Evolutionary conservation across 768 basidiomycete species (phyloP), one percentile per base, ranked within the genome.

Genomic region (Trametopsis cervina): DNA sequence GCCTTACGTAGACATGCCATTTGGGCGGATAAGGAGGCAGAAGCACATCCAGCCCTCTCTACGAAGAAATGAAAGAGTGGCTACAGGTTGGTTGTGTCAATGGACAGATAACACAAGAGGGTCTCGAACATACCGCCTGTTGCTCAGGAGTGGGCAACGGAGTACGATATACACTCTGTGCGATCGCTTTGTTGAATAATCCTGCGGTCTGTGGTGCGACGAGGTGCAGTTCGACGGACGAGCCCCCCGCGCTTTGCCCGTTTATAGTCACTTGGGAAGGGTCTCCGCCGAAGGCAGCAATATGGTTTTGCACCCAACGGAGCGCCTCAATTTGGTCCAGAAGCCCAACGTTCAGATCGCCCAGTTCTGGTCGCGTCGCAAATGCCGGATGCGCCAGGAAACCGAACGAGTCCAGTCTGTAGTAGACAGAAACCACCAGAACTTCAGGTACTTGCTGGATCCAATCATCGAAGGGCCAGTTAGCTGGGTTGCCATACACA

Each of bases 381-480:
- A 81, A 70, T 18, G 71, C 75, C 1, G 81, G 76, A 6, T 66
- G 58, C 1, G 77, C 61, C 22, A 82, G 71, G 65, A 84, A 85
- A 21, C 84, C 84, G 55, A 85, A 74, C 0, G 77, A 74, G 44
- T 72, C 71, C 20, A 85, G 72, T 15, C 77, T 76, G 60, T 84
- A 84, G 60, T 85, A 81, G 5, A 83, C 73, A 0, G 82, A 80
- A 7, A 82, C 81, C 45, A 82, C 67, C 36, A 84, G 72, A 20
- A 83, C 74, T 47, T 78, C 74, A 2, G 80, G 80, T 22, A 69
- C 75, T 55, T 82, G 81, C 38, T 81, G 65, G 45, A 85, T 65
- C 81, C 80, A 84, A 54, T 71, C 66, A 54, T 83, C 74, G 57
- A 82, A 83, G 1, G 82, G 80, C 78, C 77, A 85, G 59, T 76